Evolutionary conservation across 179 eudicot genomes (phyloP).

Genomic region (Sideroxylon spinosum): DNA sequence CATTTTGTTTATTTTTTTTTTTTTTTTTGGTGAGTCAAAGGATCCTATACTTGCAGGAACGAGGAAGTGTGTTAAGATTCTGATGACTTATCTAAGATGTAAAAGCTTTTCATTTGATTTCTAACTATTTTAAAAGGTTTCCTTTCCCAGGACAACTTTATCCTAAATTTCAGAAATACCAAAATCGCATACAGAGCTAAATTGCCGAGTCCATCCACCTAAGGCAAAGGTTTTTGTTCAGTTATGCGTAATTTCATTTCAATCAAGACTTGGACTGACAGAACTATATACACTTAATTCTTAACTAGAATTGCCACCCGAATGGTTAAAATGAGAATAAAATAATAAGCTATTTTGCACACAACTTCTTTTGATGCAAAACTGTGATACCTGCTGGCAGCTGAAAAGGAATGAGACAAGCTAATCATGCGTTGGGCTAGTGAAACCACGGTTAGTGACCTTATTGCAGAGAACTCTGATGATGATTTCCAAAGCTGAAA

Average conservation of each 20-base stretch:
- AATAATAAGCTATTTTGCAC: background rate
- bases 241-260: background rate
- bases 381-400: constrained; percentile 65
- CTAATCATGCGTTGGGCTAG: constrained; percentile 81
- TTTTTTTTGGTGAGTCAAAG: too few species aligned
- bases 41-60: background rate
- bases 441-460: constrained; percentile 85
- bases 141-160: background rate
- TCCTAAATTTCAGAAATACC: constrained; percentile 6
- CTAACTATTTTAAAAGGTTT: background rate
- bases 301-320: background rate
- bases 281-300: background rate
- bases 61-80: background rate
- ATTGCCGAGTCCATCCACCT: background rate
- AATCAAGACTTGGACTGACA: background rate
- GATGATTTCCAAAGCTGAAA: constrained; percentile 98
- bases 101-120: too few species aligned
- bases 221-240: background rate
- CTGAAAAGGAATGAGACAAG: constrained; percentile 67
- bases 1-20: too few species aligned
- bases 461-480: constrained; percentile 86
- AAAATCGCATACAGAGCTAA: background rate
- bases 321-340: background rate
- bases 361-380: background rate
- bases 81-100: too few species aligned